Conservation (phyloP, 2,329 filamentous ascomycete genomes). For the Claviceps sp. region DNA sequence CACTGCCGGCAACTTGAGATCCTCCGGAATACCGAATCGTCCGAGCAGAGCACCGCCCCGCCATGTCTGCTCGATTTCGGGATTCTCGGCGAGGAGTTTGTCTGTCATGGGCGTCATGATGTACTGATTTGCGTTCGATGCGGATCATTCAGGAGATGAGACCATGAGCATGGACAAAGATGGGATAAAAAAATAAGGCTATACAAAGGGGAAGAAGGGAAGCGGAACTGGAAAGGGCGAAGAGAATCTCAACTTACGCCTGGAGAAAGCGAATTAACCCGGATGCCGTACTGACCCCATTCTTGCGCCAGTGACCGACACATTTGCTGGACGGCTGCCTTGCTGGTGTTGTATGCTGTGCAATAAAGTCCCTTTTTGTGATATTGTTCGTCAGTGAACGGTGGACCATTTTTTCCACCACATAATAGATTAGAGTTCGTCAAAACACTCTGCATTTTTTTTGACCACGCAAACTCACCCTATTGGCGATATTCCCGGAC, state of each 20-base stretch:
- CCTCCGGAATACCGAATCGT: constrained; percentile 50
- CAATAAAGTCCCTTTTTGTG: constrained; percentile 41
- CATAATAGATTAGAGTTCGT: no score
- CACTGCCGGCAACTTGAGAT: constrained; percentile 59
- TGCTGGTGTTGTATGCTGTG: constrained; percentile 49
- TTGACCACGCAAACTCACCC: constrained; percentile 31
- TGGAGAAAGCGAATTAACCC: constrained; percentile 53
- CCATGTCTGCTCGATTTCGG: constrained; percentile 57
- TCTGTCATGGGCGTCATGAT: constrained; percentile 77
- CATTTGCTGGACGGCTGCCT: constrained; percentile 47
- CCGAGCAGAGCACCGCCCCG: constrained; percentile 76
- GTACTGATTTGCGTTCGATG: constrained; percentile 29
- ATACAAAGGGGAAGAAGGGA: background rate
- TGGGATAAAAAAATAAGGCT: background rate
- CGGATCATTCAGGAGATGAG: background rate
- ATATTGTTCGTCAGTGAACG: background rate
- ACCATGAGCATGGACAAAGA: background rate
- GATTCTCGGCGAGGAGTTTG: constrained; percentile 61
- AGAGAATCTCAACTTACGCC: constrained; percentile 24
- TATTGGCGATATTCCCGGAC: constrained; percentile 54
- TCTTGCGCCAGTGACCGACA: constrained; percentile 46
- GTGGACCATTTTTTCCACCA: no score
- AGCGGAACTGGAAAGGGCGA: no score
- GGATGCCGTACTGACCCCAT: constrained; percentile 48
- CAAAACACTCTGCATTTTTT: no score